Conservation (phyloP, 306 rosid genomes). For the peach (Prunus persica) region Prunus_persica_NCBIv2 NC_034009.1:40351001-40351500, state of each 20-base stretch:
- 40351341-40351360: neutral
- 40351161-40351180: slow-evolving; percentile 77
- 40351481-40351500: neutral
- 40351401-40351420: slow-evolving; percentile 81
- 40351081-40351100: neutral
- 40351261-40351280: slow-evolving; percentile 76
- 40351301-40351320: slow-evolving; percentile 9
- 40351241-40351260: slow-evolving; percentile 61
- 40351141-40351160: slow-evolving; percentile 72
- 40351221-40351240: slow-evolving; percentile 74
- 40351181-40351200: slow-evolving; percentile 87
- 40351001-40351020: slow-evolving; percentile 88
- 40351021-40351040: slow-evolving; percentile 86
- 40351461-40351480: slow-evolving; percentile 81
- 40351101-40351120: neutral
- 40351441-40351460: slow-evolving; percentile 59
- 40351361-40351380: slow-evolving; percentile 55
- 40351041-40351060: slow-evolving; percentile 82
- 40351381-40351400: slow-evolving; percentile 77
- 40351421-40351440: slow-evolving; percentile 81
- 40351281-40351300: slow-evolving; percentile 12
- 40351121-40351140: slow-evolving; percentile 2
- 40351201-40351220: slow-evolving; percentile 80
- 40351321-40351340: neutral
- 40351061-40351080: slow-evolving; percentile 60